Evolutionary conservation across 2,329 filamentous ascomycete genomes (phyloP).

Genomic region (Paecilomyces niveus): DNA sequence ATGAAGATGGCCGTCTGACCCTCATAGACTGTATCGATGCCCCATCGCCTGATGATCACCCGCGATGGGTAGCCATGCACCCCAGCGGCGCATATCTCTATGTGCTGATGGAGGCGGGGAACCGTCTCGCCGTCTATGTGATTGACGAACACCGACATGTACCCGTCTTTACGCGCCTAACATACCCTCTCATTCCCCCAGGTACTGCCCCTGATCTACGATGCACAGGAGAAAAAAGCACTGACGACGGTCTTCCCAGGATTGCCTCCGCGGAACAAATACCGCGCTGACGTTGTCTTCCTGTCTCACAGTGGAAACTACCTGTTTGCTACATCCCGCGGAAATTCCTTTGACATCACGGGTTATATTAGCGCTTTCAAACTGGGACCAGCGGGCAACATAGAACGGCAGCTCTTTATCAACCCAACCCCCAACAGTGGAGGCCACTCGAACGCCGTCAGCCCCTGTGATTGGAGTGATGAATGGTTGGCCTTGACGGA

Average conservation of each 20-base stretch:
- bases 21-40: constrained; percentile 68
- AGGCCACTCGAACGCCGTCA: constrained; percentile 82
- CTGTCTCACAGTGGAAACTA: constrained; percentile 63
- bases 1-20: constrained; percentile 54
- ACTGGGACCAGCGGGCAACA: constrained; percentile 59
- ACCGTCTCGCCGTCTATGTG: constrained; percentile 72
- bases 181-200: constrained; percentile 72
- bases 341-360: constrained; percentile 67
- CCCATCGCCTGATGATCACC: constrained; percentile 65
- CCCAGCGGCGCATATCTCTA: constrained; percentile 72
- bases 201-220: constrained; percentile 43
- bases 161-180: constrained; percentile 70
- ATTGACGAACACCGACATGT: constrained; percentile 66
- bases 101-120: constrained; percentile 83
- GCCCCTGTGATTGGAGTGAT: constrained; percentile 73
- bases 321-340: constrained; percentile 77
- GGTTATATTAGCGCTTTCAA: constrained; percentile 79
- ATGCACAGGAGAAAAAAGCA: neutral
- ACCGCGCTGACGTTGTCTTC: constrained; percentile 78
- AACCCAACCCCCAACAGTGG: constrained; percentile 82
- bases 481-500: constrained; percentile 89
- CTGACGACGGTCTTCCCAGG: constrained; percentile 12
- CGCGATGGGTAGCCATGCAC: constrained; percentile 82
- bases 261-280: constrained; percentile 48
- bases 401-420: constrained; percentile 71